A percentile compares a stretch with the other conserved stretches of the same genome.
Conservation (phyloP, 306 rosid genomes). For the Echinosophora koreensis region DNA sequence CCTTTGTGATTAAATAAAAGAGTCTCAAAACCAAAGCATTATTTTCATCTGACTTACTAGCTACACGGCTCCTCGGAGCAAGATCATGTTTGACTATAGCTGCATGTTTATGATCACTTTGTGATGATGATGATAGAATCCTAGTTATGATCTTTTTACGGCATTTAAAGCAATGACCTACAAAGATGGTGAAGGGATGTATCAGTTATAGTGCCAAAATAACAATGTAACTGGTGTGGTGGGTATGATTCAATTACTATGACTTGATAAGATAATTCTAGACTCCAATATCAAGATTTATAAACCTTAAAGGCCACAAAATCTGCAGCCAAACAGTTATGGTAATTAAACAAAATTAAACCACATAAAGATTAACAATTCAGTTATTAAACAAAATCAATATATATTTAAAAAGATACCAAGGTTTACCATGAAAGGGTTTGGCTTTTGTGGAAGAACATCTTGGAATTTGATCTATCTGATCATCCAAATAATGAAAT, state of each 20-base stretch:
- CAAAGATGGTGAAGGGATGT: background rate
- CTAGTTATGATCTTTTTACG: conserved; percentile 37
- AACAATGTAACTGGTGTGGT: background rate
- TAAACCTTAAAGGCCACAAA: conserved; percentile 10
- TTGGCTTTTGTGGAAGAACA: conserved; percentile 2
- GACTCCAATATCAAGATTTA: background rate
- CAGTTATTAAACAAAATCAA: background rate
- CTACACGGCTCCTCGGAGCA: conserved; percentile 45
- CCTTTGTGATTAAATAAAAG: background rate
- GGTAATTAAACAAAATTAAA: background rate
- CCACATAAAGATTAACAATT: conserved; percentile 6
- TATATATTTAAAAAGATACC: background rate
- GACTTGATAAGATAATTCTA: background rate
- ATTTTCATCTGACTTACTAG: conserved; percentile 43
- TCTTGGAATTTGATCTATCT: conserved; percentile 22
- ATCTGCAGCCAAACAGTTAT: background rate
- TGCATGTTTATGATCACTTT: conserved; percentile 38
- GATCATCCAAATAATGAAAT: conserved; percentile 22
- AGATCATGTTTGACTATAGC: conserved; percentile 33
- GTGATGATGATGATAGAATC: conserved; percentile 45
- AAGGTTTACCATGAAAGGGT: conserved; percentile 30
- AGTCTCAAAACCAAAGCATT: conserved; percentile 47
- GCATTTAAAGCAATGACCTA: conserved; percentile 42
- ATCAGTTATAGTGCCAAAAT: background rate
- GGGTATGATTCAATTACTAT: conserved; percentile 15